Evolutionary conservation across 179 eudicot genomes (phyloP).

Genomic region (Camellia oleifera): DNA sequence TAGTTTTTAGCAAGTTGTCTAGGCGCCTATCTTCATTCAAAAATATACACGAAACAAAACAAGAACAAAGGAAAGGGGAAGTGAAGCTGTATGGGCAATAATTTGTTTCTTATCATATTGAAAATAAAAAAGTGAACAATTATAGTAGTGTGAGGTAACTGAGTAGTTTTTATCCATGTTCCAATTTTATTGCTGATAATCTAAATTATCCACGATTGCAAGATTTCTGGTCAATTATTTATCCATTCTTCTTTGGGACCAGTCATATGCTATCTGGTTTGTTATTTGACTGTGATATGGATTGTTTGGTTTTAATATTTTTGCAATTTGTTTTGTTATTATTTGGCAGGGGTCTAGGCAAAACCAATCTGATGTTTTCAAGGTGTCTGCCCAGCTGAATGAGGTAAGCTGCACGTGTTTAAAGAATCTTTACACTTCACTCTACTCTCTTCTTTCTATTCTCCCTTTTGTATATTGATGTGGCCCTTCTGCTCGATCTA

Average conservation of each 20-base stretch:
- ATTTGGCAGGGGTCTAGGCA: constrained; percentile 29
- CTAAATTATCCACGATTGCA: neutral
- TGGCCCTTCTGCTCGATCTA: constrained; percentile 11
- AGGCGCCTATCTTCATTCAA: neutral
- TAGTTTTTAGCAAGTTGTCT: neutral
- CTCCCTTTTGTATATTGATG: neutral
- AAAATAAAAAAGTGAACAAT: neutral
- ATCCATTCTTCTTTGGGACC: neutral
- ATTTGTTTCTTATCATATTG: neutral
- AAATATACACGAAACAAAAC: neutral
- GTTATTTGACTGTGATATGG: neutral
- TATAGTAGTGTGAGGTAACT: neutral
- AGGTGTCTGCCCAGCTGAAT: constrained; percentile 42
- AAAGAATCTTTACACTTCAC: neutral
- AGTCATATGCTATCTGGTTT: neutral
- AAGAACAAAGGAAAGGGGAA: neutral
- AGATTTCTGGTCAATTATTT: neutral
- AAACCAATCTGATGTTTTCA: constrained; percentile 29
- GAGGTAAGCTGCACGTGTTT: constrained; percentile 28
- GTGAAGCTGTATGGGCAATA: neutral
- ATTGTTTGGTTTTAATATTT: constrained; percentile 2
- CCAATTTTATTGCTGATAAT: neutral
- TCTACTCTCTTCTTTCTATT: neutral
- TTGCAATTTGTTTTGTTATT: neutral
- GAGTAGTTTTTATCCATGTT: neutral